Evolutionary conservation across 2,329 filamentous ascomycete species (phyloP), one percentile per base, ranked within the genome.

Genomic region (Aspergillus alliaceus): DNA sequence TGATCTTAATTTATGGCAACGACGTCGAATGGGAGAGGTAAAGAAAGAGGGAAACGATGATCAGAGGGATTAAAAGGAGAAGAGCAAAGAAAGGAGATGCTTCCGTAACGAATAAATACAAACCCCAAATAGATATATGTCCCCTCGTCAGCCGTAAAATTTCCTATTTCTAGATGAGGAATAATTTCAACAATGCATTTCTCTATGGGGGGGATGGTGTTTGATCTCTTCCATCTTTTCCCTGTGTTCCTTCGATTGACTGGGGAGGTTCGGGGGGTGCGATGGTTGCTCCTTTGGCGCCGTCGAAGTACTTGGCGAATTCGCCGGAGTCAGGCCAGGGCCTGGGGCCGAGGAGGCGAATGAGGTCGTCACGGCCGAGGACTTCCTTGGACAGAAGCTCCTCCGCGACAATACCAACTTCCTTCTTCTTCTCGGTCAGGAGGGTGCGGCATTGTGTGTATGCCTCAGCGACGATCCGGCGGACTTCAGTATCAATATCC

Each of bases 381-480:
- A 97, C 88, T 79, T 99, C 95, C 84, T 97, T 97, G 68, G 81
- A 85, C 62, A 99, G 81, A 57, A 99, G 80, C 78, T 99, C 95
- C 80, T 99, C 93, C 0, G 95, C 95, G 5, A 99, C 86, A 37
- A 97, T 79, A 3, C 91, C 91, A 34, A 99, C 84, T 77, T 98
- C 91, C 67, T 84, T 82, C 82, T 96, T 95, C 86, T 91, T 96
- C 77, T 89, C 88, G 2, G 83, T 84, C 51, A 99, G 82, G 25
- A 99, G 84, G 46, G 90, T 86, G 69, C 86, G 87, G 82, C 95
- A 99, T 76, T 95, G 89, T 75, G 90, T 86, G 82, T 99, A 96
- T 1, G 95, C 95, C 72, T 95, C 86, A 62, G 96, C 91, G 53
- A 99, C 87, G 66, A 99, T 96, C 53, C 91, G 86, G 64, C 91